These are phyloP conservation scores for Rutidosis leptorrhynchoides DNA, from an alignment of 129 eudicot species.

Conservation along the genomic window DNA sequence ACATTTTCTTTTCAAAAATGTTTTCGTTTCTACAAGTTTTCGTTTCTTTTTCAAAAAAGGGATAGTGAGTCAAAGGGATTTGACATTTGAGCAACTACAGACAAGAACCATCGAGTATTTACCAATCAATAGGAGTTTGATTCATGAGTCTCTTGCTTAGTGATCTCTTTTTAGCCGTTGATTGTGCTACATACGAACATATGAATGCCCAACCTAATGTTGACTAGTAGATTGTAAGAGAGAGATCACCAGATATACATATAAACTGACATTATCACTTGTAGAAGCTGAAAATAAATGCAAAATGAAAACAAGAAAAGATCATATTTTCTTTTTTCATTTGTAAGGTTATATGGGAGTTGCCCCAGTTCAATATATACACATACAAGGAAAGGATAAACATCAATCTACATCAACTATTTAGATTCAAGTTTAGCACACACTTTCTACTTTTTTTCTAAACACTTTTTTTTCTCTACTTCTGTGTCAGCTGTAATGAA, in stretches of 20 bases:
- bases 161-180: no score
- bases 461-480: slow-evolving; percentile 24
- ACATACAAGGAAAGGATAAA: slow-evolving; percentile 7
- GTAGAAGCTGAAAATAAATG: neutral
- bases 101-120: no score
- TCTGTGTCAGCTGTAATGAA: slow-evolving; percentile 29
- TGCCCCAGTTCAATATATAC: slow-evolving; percentile 32
- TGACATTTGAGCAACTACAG: no score
- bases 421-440: slow-evolving; percentile 20
- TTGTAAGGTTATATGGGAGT: slow-evolving; percentile 26
- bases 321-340: slow-evolving; percentile 1
- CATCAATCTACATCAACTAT: slow-evolving; percentile 20
- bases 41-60: no score
- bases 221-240: no score
- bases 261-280: neutral
- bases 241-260: neutral
- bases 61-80: no score
- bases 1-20: no score
- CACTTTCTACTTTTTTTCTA: slow-evolving; percentile 23
- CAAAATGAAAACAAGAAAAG: slow-evolving; percentile 17
- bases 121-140: no score
- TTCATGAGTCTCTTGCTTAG: no score
- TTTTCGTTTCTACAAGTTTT: no score
- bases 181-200: no score
- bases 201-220: no score